phyloP scores from a whole-genome alignment of 139 green algal genomes.

The Chlorella sp. region DNA sequence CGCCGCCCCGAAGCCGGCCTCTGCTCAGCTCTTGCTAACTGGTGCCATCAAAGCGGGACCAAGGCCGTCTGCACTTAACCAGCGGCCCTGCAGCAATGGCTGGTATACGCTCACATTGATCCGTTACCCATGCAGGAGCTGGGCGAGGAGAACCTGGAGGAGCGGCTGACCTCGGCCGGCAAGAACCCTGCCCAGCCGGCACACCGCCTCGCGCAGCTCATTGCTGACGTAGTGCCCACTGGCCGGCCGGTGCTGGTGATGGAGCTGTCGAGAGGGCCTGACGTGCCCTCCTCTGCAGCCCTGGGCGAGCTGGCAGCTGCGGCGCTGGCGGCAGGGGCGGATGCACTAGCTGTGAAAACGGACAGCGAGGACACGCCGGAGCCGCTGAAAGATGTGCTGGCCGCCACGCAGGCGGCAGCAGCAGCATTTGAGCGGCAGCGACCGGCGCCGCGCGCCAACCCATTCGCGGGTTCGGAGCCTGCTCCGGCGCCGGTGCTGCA shows the following conservation, averaged over 20 bases:
- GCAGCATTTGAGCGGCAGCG: no score
- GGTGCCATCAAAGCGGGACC: no score
- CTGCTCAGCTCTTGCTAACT: no score
- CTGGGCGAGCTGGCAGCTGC: slow-evolving; percentile 50
- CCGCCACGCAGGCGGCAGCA: neutral
- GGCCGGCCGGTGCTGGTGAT: slow-evolving; percentile 55
- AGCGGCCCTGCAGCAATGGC: no score
- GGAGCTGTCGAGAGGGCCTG: slow-evolving; percentile 47
- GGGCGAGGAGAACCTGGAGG: slow-evolving; percentile 69
- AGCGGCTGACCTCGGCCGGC: slow-evolving; percentile 64
- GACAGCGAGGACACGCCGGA: slow-evolving; percentile 74
- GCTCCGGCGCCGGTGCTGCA: slow-evolving; percentile 65
- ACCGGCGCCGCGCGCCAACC: no score
- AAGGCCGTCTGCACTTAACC: no score
- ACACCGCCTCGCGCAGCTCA: slow-evolving; percentile 67
- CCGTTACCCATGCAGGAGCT: slow-evolving; percentile 40
- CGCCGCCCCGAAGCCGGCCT: no score
- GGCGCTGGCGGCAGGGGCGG: slow-evolving; percentile 57
- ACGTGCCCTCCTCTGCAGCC: slow-evolving; percentile 26
- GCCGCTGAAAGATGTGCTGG: slow-evolving; percentile 58
- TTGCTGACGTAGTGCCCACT: slow-evolving; percentile 47
- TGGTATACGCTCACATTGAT: no score
- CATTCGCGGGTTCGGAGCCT: no score
- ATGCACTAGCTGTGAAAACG: slow-evolving; percentile 72
- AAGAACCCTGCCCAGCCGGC: slow-evolving; percentile 48